Base-by-base conservation (phyloP, 164 flowering plant species). In the Pachysandra terminalis region DNA sequence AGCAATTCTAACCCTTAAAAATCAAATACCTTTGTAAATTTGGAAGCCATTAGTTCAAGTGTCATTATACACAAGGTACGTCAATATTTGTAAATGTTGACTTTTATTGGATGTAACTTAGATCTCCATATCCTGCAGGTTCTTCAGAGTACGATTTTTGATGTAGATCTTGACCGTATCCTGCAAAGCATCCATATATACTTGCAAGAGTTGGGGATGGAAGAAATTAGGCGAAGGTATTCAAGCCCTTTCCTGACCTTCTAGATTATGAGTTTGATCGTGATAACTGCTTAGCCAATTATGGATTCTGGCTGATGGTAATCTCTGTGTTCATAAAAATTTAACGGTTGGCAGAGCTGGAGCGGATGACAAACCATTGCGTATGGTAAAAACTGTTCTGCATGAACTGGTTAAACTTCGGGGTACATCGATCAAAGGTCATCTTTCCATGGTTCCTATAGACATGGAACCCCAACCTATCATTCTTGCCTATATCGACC, bases 351-450 rank as follows among this genome's bases (percentile, higher is more conserved):
- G 40, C 75, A 96, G 99, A 77, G 98, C 99, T 74, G 99, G 99
- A 68, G 95, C 98, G 65, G 99, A 96, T 83, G 99, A 96, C 79
- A 96, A 96, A 71, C 99, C 99, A 24, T 77, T 96, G 78, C 87
- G 99, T 15, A 96, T 96, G 99, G 98, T 96, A 37, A 96, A 96
- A 80, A 96, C 99, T 75, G 98, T 96, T 63, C 82, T 96, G 13
- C 99, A 96, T 81, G 99, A 96, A 74, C 96, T 96, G 55, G 99
- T 96, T 63, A 96, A 96, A 79, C 94, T 96, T 70, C 91, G 99
- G 49, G 98, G 98, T 37, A 95, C 97, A 57, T 91, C 97, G 65
- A 93, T 96, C 16, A 96, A 96, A 74, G 98, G 98, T 52, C 99
- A 96, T 74, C 87, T 96, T 56, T 96, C 99, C 22, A 84, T 96